A percentile compares a stretch with the other conserved stretches of the same genome.
These are phyloP conservation scores for Phylloporus rhodoxanthus DNA, from an alignment of 768 basidiomycete species.

Conservation along the genomic window DNA sequence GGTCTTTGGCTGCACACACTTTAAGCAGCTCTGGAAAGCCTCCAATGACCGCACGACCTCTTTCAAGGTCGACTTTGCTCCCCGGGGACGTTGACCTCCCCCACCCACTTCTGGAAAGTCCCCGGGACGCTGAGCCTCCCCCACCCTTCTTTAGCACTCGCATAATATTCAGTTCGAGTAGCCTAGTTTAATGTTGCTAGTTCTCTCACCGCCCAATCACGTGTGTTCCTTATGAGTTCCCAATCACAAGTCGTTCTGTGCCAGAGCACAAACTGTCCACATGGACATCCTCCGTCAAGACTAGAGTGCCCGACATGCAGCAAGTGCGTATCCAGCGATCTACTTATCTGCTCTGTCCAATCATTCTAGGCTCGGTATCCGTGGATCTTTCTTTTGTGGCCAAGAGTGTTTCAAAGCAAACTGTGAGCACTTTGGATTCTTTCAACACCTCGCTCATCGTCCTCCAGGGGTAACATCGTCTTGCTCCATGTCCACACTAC, in stretches of 20 bases:
- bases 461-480: conserved; percentile 22
- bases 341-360: conserved; percentile 6
- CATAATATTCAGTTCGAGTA: conserved; percentile 30
- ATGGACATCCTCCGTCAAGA: conserved; percentile 78
- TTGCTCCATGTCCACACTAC: neutral
- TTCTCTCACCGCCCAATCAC: conserved; percentile 19
- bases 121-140: conserved; percentile 31
- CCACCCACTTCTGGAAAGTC: too few species aligned
- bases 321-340: conserved; percentile 52
- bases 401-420: conserved; percentile 95
- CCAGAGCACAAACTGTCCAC: conserved; percentile 66
- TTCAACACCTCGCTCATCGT: neutral
- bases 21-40: conserved; percentile 64
- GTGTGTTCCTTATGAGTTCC: conserved; percentile 31
- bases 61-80: conserved; percentile 66
- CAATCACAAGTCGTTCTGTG: conserved; percentile 39
- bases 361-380: conserved; percentile 61
- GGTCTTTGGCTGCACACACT: conserved; percentile 70
- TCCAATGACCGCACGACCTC: conserved; percentile 65
- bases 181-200: conserved; percentile 23
- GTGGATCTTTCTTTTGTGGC: conserved; percentile 85
- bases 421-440: conserved; percentile 53
- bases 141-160: conserved; percentile 15
- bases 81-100: conserved; percentile 24
- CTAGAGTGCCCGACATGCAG: conserved; percentile 92